A percentile compares a stretch with the other conserved stretches of the same genome.
Conservation (phyloP, 306 rosid genomes). For the Trichosanthes truncata region DNA sequence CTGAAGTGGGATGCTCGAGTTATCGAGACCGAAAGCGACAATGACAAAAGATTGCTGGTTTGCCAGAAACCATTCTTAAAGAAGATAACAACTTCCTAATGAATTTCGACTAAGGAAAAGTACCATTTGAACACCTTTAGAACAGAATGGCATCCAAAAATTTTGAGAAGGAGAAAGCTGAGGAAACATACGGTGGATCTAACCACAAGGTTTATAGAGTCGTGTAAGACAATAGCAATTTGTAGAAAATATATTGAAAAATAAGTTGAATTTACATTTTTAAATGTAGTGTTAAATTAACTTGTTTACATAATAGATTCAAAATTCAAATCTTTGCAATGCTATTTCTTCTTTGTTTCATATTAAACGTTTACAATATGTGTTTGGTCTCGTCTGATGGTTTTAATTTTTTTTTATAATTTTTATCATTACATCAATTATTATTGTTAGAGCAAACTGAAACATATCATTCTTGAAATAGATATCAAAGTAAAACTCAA, state of each 20-base stretch:
- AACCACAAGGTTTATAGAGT: not conserved
- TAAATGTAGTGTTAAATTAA: not conserved
- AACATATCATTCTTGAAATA: no score
- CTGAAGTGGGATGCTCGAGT: conserved; percentile 90
- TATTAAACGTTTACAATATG: no score
- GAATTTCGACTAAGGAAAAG: not conserved
- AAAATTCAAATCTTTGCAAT: not conserved
- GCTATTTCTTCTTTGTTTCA: not conserved
- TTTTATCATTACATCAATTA: no score
- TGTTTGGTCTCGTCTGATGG: no score
- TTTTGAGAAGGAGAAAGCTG: not conserved
- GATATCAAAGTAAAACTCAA: no score
- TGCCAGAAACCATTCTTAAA: conserved; percentile 91
- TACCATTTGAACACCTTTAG: not conserved
- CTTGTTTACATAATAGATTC: not conserved
- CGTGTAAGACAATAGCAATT: not conserved
- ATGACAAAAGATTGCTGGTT: conserved; percentile 63
- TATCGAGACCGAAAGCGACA: conserved; percentile 61
- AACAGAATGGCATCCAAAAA: not conserved
- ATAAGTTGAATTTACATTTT: not conserved
- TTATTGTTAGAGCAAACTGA: no score
- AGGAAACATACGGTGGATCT: not conserved
- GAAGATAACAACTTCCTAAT: conserved; percentile 45
- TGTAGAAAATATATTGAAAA: not conserved
- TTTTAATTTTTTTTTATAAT: no score